Base-by-base conservation (phyloP, 169 alveolate genomes). In the Eimeria maxima region DNA sequence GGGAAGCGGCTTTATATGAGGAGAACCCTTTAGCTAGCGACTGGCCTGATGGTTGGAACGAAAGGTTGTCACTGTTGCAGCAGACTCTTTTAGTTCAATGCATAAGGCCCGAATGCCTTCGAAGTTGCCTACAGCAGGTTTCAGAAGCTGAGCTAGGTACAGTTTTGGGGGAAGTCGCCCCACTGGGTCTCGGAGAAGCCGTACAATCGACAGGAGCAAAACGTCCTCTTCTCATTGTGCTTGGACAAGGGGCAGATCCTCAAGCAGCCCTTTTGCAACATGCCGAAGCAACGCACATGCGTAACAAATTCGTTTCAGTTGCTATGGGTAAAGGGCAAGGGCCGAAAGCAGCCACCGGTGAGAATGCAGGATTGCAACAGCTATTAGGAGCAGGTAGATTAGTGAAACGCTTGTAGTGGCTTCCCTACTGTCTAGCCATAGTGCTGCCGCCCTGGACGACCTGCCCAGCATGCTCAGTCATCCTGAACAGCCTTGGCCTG, bases 161-260 rank as follows among this genome's bases (percentile, higher is more conserved):
- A 55, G 97, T 97, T 95, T 98, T 97, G 94, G 97, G 96, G 80
- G 97, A 97, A 63, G 97, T 97, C 10, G 97, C 98, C 33, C 98
- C 98, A 6, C 96, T 98, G 69, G 95, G 97, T 53, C 97, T 98
- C 96, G 98, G 98, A 63, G 98, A 98, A 74, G 98, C 98, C 16
- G 98, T 97, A 83, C 96, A 96, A 63, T 99, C 98, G 47, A 96
- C 99, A 24, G 98, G 97, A 90, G 95, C 97, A 88, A 97, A 97
- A 86, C 97, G 98, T 22, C 99, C 99, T 6, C 97, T 98, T n/a
- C 98, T 98, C 42, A 98, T 98, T 90, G 97, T 98, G 42, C 97
- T 98, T 80, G 97, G 99, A 27, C 95, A 98, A 63, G 99, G 99
- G 2, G 99, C 99, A 47, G 99, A 99, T 95, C 99, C 99, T 4